Conservation (phyloP, 441 rosid species). For the Croton laevigatus region DNA sequence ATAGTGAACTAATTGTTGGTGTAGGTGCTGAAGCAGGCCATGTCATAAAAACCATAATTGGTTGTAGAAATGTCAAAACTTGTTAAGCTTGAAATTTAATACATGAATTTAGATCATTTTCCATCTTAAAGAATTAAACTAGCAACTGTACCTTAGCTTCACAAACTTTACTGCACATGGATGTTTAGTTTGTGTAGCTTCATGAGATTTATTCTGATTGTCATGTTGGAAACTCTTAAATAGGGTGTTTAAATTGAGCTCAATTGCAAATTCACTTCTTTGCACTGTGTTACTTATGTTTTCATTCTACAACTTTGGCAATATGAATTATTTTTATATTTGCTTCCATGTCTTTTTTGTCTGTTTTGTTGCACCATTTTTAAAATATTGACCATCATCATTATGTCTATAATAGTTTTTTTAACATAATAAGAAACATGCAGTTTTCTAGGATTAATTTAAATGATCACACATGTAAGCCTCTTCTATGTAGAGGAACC, state of each 20-base stretch:
- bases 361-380: too few relatives aligned
- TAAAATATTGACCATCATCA: too few relatives aligned
- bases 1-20: conserved; percentile 89
- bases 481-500: too few relatives aligned
- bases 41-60: conserved; percentile 77
- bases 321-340: too few relatives aligned
- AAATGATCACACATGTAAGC: too few relatives aligned
- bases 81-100: conserved; percentile 3
- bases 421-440: too few relatives aligned
- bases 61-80: conserved; percentile 86
- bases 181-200: conserved; percentile 38
- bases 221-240: conserved; percentile 77
- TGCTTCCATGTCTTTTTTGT: too few relatives aligned
- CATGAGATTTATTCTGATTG: conserved; percentile 53
- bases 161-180: conserved; percentile 30
- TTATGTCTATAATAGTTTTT: too few relatives aligned
- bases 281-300: too few relatives aligned
- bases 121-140: conserved; percentile 14
- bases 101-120: conserved; percentile 12
- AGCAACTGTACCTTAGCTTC: conserved; percentile 26
- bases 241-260: conserved; percentile 82
- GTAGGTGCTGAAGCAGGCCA: conserved; percentile 92
- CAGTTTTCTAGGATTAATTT: too few relatives aligned
- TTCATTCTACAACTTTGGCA: too few relatives aligned
- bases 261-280: too few relatives aligned